Evolutionary conservation across 805 yeast species (phyloP).

Genomic region (Kodamaea kakaduensis): DNA sequence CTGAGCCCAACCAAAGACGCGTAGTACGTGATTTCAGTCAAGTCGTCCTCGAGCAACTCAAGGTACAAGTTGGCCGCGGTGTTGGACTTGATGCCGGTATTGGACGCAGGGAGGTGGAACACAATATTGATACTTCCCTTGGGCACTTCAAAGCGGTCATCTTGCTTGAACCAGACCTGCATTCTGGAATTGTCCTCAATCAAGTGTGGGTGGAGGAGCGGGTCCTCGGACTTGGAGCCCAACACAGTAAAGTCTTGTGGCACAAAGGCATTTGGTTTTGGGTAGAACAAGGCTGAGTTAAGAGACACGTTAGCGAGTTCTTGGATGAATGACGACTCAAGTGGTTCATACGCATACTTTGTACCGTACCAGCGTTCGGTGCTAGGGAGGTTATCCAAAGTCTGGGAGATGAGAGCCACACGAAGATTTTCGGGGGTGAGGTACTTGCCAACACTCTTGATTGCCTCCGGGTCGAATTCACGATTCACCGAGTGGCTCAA

Average conservation of each 20-base stretch:
- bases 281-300: conserved; percentile 48
- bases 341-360: conserved; percentile 51
- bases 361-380: conserved; percentile 91
- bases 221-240: conserved; percentile 28
- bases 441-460: conserved; percentile 45
- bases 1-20: conserved; percentile 79
- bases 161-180: conserved; percentile 84
- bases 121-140: conserved; percentile 68
- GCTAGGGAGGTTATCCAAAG: conserved; percentile 41
- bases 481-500: conserved; percentile 55
- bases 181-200: conserved; percentile 47
- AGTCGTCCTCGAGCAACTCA: conserved; percentile 69
- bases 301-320: conserved; percentile 27
- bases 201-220: conserved; percentile 57
- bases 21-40: conserved; percentile 74
- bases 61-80: conserved; percentile 59
- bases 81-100: conserved; percentile 53
- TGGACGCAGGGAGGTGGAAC: conserved; percentile 62
- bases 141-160: conserved; percentile 85
- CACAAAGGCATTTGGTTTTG: conserved; percentile 73
- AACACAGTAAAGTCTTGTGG: conserved; percentile 72
- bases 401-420: conserved; percentile 49
- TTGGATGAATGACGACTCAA: conserved; percentile 38
- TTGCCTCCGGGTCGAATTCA: conserved; percentile 52
- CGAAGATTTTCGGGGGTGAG: conserved; percentile 61